Evolutionary conservation across 1,284 basidiomycete species (phyloP), one percentile per base, ranked within the genome.

Genomic region (Boletus semigastroideus): DNA sequence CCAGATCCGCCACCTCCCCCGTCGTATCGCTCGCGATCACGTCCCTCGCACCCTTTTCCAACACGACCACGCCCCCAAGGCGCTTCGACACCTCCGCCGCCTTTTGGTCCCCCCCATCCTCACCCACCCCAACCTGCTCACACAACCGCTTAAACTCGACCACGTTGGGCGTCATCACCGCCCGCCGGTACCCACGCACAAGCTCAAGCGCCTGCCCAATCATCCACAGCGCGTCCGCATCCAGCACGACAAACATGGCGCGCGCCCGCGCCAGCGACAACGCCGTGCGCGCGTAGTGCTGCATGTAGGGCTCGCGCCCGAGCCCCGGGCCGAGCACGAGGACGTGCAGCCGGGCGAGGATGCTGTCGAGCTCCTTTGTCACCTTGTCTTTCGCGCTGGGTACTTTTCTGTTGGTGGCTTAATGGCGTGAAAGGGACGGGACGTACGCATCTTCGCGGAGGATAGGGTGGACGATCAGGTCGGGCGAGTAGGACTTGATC

Each of bases 401-500:
- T 22, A 22, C 22, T 22, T 3, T n/a, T 22, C 22, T 22, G 22
- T 22, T 22, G 22, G 22, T 22, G 22, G 22, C 5, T 22, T 5
- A 5, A 22, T 22, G 22, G 5, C 22, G 22, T 22, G 22, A 22
- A 22, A 22, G 5, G 43, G 11, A 13, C 25, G 13, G 19, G 33
- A 63, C 77, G 55, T 61, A 79, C 77, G 63, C 64, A 39, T 86
- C 78, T 69, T 87, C 79, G 34, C 74, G 76, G 7, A 99, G 79
- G 47, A 97, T 87, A 0, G 91, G 93, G 65, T 98, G 95, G 0
- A 99, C 96, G 64, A 99, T 99, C 41, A 98, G 74, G 72, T 99
- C 96, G 10, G 94, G 92, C 1, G 90, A 91, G 65, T 98, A 99
- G 0, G 92, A 89, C 74, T 99, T 99, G 78, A 99, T 98, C 20